These are phyloP conservation scores for Saccharomyces pastorianus DNA, from an alignment of 1,139 yeast species.

Conservation along the genomic window DNA sequence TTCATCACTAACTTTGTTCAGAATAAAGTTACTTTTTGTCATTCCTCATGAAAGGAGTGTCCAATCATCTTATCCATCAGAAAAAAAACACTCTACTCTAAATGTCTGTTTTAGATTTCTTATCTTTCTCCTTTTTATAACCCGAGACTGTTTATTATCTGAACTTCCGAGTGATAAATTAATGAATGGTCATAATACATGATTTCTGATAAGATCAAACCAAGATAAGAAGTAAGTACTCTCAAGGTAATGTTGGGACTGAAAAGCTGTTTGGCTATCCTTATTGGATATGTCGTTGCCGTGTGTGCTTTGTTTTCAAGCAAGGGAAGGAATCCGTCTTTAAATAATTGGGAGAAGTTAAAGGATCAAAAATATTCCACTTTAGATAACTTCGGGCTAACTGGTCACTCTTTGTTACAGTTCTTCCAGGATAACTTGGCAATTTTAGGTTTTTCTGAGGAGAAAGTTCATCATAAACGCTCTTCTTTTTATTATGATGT, in stretches of 20 bases:
- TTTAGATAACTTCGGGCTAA: not conserved
- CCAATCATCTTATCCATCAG: no score
- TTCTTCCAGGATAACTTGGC: not conserved
- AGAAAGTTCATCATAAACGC: not conserved
- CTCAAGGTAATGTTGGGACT: not conserved
- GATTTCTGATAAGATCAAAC: not conserved
- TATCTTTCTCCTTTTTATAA: no score
- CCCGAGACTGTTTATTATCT: not conserved
- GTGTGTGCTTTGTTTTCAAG: not conserved
- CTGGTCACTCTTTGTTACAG: not conserved
- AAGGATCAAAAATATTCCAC: not conserved
- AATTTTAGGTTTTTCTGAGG: not conserved
- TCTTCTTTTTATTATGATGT: constrained; percentile 14
- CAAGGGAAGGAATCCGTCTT: not conserved
- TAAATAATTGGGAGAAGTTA: not conserved
- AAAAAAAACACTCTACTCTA: no score
- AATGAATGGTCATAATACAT: not conserved
- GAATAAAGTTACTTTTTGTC: no score
- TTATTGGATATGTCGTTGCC: not conserved
- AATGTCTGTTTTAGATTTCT: no score
- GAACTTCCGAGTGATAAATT: not conserved
- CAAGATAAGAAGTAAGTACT: not conserved
- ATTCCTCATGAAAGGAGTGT: no score
- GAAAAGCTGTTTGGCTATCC: not conserved
- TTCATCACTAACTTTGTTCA: not conserved